A percentile compares a stretch with the other conserved stretches of the same genome.
These are phyloP conservation scores for Mitragyna speciosa DNA, from an alignment of 257 asterid species.

Conservation along the genomic window DNA sequence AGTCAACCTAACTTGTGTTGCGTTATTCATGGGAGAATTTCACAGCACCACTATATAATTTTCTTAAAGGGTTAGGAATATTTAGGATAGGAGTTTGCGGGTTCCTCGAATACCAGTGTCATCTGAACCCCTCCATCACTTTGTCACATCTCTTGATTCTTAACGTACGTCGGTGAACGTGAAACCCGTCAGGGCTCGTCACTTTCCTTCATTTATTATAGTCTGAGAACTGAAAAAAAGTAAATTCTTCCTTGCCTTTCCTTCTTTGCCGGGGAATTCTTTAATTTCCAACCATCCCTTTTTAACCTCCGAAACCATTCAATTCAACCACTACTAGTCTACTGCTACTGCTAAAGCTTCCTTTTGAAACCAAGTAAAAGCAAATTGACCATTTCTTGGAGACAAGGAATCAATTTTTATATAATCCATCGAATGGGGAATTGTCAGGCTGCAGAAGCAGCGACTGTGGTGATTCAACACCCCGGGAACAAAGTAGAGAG, in stretches of 20 bases:
- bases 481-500: conserved; percentile 66
- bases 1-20: not conserved
- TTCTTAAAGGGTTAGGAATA: too few species aligned
- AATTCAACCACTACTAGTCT: not conserved
- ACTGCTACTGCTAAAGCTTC: not conserved
- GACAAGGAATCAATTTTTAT: too few species aligned
- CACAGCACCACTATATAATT: too few species aligned
- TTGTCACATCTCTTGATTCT: conserved; percentile 30
- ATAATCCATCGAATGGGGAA: conserved; percentile 45
- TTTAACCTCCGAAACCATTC: not conserved
- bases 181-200: conserved; percentile 15
- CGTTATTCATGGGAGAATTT: too few species aligned
- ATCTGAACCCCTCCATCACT: not conserved
- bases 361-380: not conserved
- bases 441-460: conserved; percentile 93
- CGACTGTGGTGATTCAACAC: conserved; percentile 71
- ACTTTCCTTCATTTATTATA: conserved; percentile 19
- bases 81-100: too few species aligned
- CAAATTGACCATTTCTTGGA: too few species aligned
- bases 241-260: not conserved
- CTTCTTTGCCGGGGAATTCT: not conserved
- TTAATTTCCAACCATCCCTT: not conserved
- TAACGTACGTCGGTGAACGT: conserved; percentile 16
- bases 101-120: not conserved
- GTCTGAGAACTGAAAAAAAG: not conserved